A percentile compares a stretch with the other conserved stretches of the same genome.
Evolutionary conservation across 495 filamentous ascomycete species (phyloP).

Genomic region (Elaphomyces granulatus): DNA sequence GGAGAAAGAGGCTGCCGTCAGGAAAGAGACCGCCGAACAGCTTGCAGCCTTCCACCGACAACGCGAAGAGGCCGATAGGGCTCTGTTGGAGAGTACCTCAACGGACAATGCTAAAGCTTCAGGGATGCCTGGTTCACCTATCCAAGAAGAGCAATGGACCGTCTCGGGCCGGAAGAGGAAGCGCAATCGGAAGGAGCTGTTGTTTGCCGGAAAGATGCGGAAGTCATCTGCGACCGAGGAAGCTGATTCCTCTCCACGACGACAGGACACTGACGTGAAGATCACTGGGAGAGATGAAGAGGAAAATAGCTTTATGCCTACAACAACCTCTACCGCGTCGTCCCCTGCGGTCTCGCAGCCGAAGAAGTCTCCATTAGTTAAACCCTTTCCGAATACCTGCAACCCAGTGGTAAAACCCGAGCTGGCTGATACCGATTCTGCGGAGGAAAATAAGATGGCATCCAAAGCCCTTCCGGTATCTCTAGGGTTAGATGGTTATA

Average conservation of each 20-base stretch:
- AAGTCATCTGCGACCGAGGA: slow-evolving; percentile 30
- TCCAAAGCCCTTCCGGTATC: slow-evolving; percentile 8
- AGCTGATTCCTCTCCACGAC: too few relatives aligned
- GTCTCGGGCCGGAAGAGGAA: slow-evolving; percentile 44
- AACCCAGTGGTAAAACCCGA: too few relatives aligned
- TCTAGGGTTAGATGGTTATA: slow-evolving; percentile 29
- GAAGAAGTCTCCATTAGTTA: too few relatives aligned
- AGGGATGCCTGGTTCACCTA: slow-evolving; percentile 12
- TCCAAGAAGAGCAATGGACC: slow-evolving; percentile 39
- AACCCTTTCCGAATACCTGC: too few relatives aligned
- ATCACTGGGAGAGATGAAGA: too few relatives aligned
- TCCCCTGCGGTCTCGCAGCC: too few relatives aligned
- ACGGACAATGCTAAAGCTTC: slow-evolving; percentile 20
- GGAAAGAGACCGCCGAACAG: slow-evolving; percentile 59
- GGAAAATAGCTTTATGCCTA: too few relatives aligned
- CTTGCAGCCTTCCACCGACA: slow-evolving; percentile 54
- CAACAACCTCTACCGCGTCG: too few relatives aligned
- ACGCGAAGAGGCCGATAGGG: slow-evolving; percentile 51
- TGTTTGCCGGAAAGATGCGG: slow-evolving; percentile 45
- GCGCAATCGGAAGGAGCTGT: slow-evolving; percentile 37
- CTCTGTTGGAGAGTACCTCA: slow-evolving; percentile 23
- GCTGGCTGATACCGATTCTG: too few relatives aligned
- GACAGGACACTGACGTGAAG: too few relatives aligned
- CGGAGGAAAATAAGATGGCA: too few relatives aligned
- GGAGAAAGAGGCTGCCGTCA: slow-evolving; percentile 57